phyloP scores from a whole-genome alignment of 2,329 filamentous ascomycete species.

The Pezicula carpinea region DNA sequence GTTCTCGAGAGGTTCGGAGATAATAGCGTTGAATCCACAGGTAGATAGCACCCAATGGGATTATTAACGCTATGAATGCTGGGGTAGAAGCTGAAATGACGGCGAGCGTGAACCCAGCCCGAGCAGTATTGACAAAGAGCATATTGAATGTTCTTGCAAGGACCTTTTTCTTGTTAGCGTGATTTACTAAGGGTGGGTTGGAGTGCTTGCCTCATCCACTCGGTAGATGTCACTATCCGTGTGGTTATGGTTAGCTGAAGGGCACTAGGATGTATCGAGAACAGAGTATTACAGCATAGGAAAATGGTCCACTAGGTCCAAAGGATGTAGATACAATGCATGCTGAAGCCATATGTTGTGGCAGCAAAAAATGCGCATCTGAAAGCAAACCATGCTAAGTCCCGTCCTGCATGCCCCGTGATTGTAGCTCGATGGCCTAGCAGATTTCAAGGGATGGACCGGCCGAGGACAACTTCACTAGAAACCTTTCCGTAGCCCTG shows the following conservation, averaged over 20 bases:
- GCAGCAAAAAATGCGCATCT: background rate
- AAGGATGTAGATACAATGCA: background rate
- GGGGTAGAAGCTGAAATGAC: conserved; percentile 83
- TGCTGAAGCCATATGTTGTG: background rate
- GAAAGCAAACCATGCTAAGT: background rate
- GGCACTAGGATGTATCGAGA: conserved; percentile 9
- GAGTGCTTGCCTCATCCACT: conserved; percentile 25
- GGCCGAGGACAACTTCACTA: no score
- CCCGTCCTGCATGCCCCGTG: background rate
- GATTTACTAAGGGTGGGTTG: conserved; percentile 9
- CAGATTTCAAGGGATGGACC: conserved; percentile 3
- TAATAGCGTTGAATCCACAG: conserved; percentile 97
- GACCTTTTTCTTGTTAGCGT: conserved; percentile 79
- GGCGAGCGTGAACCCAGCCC: conserved; percentile 76
- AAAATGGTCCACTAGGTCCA: no score
- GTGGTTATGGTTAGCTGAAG: conserved; percentile 18
- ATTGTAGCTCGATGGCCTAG: background rate
- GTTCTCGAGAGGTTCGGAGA: conserved; percentile 87
- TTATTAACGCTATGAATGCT: conserved; percentile 71
- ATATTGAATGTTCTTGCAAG: conserved; percentile 97
- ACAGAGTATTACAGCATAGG: conserved; percentile 15
- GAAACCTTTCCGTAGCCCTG: background rate
- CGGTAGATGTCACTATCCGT: conserved; percentile 46
- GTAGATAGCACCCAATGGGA: conserved; percentile 78
- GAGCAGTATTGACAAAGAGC: conserved; percentile 74